Conservation (phyloP, 2,329 filamentous ascomycete genomes). For the Penicillium thymicola region DNA sequence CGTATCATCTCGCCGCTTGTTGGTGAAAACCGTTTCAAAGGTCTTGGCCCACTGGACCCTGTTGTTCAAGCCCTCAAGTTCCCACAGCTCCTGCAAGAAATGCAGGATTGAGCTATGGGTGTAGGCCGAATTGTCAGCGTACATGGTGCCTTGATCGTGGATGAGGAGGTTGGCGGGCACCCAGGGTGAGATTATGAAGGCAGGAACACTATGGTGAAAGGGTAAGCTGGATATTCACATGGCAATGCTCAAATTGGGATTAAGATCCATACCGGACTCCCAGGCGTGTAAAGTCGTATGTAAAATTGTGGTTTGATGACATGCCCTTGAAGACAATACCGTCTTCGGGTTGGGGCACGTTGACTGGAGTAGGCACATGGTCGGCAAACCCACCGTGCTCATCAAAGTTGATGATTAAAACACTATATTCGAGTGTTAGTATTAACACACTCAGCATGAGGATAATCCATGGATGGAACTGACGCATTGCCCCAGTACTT, state of each 20-base stretch:
- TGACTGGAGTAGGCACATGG: slow-evolving; percentile 39
- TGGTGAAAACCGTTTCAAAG: slow-evolving; percentile 37
- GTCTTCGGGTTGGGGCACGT: slow-evolving; percentile 36
- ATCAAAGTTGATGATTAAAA: slow-evolving; percentile 43
- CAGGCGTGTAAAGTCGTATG: slow-evolving; percentile 40
- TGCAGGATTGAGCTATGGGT: slow-evolving; percentile 8
- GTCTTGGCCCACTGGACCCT: slow-evolving; percentile 44
- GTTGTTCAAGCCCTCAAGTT: slow-evolving; percentile 40
- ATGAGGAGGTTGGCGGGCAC: no score
- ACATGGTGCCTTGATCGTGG: no score
- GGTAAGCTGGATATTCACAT: not conserved
- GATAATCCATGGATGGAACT: not conserved
- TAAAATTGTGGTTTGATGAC: slow-evolving; percentile 33
- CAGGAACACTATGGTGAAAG: slow-evolving; percentile 29
- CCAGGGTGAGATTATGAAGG: slow-evolving; percentile 29
- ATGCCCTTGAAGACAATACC: slow-evolving; percentile 30
- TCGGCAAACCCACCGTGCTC: slow-evolving; percentile 44
- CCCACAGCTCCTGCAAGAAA: slow-evolving; percentile 43
- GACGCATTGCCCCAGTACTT: slow-evolving; percentile 39
- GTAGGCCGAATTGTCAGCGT: no score
- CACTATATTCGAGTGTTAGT: slow-evolving; percentile 13
- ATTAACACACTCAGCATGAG: not conserved
- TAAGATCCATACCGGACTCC: slow-evolving; percentile 32
- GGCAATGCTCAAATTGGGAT: not conserved
- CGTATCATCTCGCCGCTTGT: slow-evolving; percentile 22